These are phyloP conservation scores for Melastoma candidum DNA, from an alignment of 441 rosid genomes.

Conservation along the genomic window DNA sequence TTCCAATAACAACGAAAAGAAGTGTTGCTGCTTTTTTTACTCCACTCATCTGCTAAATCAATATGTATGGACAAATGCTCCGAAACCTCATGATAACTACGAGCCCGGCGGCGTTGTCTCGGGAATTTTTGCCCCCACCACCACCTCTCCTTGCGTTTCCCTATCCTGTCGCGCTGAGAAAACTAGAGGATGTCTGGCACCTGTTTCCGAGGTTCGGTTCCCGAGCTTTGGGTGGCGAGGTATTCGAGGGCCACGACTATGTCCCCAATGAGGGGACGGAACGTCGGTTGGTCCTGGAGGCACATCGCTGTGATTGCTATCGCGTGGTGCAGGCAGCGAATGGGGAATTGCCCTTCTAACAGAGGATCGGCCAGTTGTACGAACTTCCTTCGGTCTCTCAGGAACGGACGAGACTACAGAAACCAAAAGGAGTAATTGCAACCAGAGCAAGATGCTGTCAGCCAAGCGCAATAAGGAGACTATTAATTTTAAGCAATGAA, in stretches of 20 bases:
- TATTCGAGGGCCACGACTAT: conserved; percentile 90
- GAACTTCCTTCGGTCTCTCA: conserved; percentile 76
- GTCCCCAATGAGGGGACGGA: conserved; percentile 84
- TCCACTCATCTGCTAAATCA: no score
- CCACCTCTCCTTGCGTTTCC: no score
- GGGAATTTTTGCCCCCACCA: no score
- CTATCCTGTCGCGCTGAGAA: no score
- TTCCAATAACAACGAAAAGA: no score
- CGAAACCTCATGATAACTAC: no score
- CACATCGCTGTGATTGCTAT: conserved; percentile 89
- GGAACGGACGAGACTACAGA: conserved; percentile 54
- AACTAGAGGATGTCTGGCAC: no score
- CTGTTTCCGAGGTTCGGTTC: no score
- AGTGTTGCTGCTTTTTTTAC: no score
- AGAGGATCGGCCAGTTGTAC: conserved; percentile 59
- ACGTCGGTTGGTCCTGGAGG: conserved; percentile 80
- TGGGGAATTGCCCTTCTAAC: conserved; percentile 59
- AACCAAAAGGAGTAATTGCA: background rate
- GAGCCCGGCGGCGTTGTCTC: no score
- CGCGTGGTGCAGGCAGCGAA: conserved; percentile 79
- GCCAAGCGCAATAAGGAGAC: background rate
- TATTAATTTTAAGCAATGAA: background rate
- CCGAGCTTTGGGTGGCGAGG: conserved; percentile 39
- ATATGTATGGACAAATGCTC: no score
- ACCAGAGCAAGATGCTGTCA: conserved; percentile 1